These are phyloP conservation scores for Naganishia vaughanmartiniae DNA, from an alignment of 768 basidiomycete species.

Conservation along the genomic window DNA sequence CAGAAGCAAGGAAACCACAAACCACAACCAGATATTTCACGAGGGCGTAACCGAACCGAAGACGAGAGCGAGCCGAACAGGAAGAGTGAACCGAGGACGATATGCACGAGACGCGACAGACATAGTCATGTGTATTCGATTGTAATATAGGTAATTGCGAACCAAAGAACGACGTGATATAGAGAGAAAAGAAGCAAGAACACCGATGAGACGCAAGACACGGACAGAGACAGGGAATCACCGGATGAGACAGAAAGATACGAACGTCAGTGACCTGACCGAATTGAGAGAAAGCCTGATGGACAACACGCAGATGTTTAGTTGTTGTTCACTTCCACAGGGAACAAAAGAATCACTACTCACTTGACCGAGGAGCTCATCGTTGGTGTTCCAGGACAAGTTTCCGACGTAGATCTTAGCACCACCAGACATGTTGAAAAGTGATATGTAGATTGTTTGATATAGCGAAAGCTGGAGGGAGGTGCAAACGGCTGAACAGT, in stretches of 20 bases:
- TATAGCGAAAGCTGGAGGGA: neutral
- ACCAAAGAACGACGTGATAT: constrained; percentile 13
- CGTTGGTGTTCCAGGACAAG: constrained; percentile 68
- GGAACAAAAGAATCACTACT: constrained; percentile 38
- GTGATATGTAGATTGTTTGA: constrained; percentile 27
- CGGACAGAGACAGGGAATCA: constrained; percentile 18
- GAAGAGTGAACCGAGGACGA: constrained; percentile 27
- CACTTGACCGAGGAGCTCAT: constrained; percentile 65
- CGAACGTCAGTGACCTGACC: constrained; percentile 90
- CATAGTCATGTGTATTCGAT: constrained; percentile 8
- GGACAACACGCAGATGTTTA: constrained; percentile 33
- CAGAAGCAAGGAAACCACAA: constrained; percentile 29
- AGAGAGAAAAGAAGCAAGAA: constrained; percentile 23
- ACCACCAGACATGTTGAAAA: constrained; percentile 36
- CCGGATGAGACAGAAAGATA: constrained; percentile 49
- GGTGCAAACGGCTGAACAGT: neutral
- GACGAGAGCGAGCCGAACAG: constrained; percentile 1
- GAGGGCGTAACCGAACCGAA: neutral
- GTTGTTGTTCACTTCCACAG: neutral
- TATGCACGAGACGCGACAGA: constrained; percentile 16
- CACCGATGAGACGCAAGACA: constrained; percentile 23
- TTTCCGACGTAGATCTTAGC: constrained; percentile 53
- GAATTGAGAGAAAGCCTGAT: constrained; percentile 75
- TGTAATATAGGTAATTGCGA: constrained; percentile 26
- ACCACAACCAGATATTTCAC: constrained; percentile 2